Evolutionary conservation across 176 grass and related monocot species (phyloP).

Genomic region (maize (Zea mays)): DNA sequence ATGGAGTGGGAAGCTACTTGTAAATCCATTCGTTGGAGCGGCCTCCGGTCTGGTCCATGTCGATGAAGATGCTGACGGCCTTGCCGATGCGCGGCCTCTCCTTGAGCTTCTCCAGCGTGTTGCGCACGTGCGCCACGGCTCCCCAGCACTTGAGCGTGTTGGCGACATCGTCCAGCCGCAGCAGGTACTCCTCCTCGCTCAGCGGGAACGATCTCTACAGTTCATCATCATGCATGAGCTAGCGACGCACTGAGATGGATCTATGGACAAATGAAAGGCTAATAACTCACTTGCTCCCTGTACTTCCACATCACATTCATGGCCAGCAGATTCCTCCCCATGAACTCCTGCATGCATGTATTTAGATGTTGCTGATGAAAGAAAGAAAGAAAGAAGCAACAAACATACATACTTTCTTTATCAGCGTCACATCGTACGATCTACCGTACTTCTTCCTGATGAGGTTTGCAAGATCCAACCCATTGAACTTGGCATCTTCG

Average conservation of each 20-base stretch:
- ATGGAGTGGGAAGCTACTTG: slow-evolving; percentile 38
- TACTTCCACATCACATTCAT: slow-evolving; percentile 99
- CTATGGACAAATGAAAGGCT: not conserved
- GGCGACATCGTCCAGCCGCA: slow-evolving; percentile 84
- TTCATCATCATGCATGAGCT: not conserved
- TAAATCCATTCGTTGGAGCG: slow-evolving; percentile 92
- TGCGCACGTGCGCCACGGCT: slow-evolving; percentile 84
- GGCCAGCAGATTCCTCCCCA: slow-evolving; percentile 79
- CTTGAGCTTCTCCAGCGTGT: slow-evolving; percentile 74
- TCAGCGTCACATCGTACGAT: slow-evolving; percentile 88
- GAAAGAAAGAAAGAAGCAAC: too few relatives aligned
- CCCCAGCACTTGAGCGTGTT: slow-evolving; percentile 91
- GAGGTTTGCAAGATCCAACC: slow-evolving; percentile 75
- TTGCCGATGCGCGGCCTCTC: slow-evolving; percentile 96
- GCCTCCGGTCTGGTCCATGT: slow-evolving; percentile 75
- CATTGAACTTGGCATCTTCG: slow-evolving; percentile 77
- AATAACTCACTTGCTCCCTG: slow-evolving; percentile 63
- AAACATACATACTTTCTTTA: slow-evolving; percentile 45
- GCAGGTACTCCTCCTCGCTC: slow-evolving; percentile 94
- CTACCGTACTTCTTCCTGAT: slow-evolving; percentile 90
- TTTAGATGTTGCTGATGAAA: not conserved
- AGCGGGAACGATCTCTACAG: slow-evolving; percentile 71
- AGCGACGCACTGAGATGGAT: too few relatives aligned
- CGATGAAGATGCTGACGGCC: slow-evolving; percentile 99
- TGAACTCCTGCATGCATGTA: slow-evolving; percentile 60